These are phyloP conservation scores for Lasiosphaeriaceae sp. DNA, from an alignment of 495 filamentous ascomycete species.

Conservation along the genomic window DNA sequence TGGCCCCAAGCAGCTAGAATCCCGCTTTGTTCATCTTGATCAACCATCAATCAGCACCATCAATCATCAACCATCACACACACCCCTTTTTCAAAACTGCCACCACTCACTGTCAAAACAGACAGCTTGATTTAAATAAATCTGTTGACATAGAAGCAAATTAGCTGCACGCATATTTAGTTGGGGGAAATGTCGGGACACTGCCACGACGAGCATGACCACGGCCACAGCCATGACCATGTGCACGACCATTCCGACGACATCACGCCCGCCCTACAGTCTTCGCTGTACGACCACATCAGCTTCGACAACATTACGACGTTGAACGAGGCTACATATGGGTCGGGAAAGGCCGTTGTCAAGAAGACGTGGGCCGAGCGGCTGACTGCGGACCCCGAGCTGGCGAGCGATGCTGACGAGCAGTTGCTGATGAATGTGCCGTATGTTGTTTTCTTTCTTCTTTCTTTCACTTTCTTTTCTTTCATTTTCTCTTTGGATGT, in stretches of 20 bases:
- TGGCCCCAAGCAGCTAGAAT: too few relatives aligned
- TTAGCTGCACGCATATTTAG: neutral
- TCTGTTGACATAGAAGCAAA: too few relatives aligned
- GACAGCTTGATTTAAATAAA: too few relatives aligned
- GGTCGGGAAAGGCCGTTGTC: slow-evolving; percentile 70
- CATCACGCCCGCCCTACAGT: slow-evolving; percentile 82
- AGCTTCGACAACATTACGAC: slow-evolving; percentile 82
- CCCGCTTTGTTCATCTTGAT: too few relatives aligned
- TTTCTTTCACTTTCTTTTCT: slow-evolving; percentile 7
- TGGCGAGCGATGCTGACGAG: slow-evolving; percentile 85
- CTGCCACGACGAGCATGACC: slow-evolving; percentile 40
- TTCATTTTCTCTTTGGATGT: neutral
- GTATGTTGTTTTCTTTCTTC: slow-evolving; percentile 51
- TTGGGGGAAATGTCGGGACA: slow-evolving; percentile 44
- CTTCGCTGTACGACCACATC: slow-evolving; percentile 84
- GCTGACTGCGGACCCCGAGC: slow-evolving; percentile 62
- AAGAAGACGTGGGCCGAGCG: slow-evolving; percentile 88
- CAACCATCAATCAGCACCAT: too few relatives aligned
- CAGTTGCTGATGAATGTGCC: slow-evolving; percentile 89
- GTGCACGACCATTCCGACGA: slow-evolving; percentile 84
- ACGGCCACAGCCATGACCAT: slow-evolving; percentile 27
- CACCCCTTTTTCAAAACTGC: too few relatives aligned
- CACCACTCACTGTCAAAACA: neutral
- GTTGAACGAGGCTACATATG: slow-evolving; percentile 69
- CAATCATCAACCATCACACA: too few relatives aligned